A percentile compares a stretch with the other conserved stretches of the same genome.
phyloP scores from a whole-genome alignment of 2,329 filamentous ascomycete genomes.

The Curvularia sp. region DNA sequence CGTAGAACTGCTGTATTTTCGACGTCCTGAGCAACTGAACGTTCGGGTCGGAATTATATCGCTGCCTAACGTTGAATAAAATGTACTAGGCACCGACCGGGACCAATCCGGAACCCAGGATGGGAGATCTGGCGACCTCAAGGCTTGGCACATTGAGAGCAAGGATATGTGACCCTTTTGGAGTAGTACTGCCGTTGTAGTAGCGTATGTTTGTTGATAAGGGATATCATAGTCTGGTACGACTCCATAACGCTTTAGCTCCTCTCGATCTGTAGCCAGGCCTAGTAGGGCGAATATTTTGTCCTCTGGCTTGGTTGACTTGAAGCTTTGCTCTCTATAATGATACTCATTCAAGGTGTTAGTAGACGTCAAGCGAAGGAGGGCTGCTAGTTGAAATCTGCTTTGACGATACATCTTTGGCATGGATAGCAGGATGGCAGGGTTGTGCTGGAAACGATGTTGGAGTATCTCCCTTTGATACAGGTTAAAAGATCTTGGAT shows the following conservation, averaged over 20 bases:
- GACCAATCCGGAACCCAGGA: constrained; percentile 8
- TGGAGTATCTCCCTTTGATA: too few species aligned
- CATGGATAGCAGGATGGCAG: neutral
- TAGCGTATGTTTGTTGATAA: constrained; percentile 3
- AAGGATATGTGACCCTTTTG: constrained; percentile 1
- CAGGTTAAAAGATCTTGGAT: too few species aligned
- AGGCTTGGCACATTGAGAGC: constrained; percentile 2
- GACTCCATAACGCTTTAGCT: constrained; percentile 13
- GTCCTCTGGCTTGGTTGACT: constrained; percentile 21
- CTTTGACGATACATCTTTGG: neutral
- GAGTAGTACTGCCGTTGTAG: constrained; percentile 1
- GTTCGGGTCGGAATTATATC: too few species aligned
- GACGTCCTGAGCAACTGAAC: neutral
- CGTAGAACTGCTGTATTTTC: neutral
- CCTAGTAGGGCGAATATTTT: constrained; percentile 27
- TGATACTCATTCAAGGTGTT: neutral
- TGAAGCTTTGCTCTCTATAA: constrained; percentile 11
- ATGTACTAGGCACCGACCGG: too few species aligned
- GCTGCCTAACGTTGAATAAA: too few species aligned
- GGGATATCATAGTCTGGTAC: constrained; percentile 13
- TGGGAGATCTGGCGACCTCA: neutral
- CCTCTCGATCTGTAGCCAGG: constrained; percentile 22
- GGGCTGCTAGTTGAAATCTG: constrained; percentile 2
- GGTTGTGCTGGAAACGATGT: neutral
- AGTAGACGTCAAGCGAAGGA: constrained; percentile 5